Evolutionary conservation across 2,329 filamentous ascomycete species (phyloP).

Genomic region (Mariannaea sp.): DNA sequence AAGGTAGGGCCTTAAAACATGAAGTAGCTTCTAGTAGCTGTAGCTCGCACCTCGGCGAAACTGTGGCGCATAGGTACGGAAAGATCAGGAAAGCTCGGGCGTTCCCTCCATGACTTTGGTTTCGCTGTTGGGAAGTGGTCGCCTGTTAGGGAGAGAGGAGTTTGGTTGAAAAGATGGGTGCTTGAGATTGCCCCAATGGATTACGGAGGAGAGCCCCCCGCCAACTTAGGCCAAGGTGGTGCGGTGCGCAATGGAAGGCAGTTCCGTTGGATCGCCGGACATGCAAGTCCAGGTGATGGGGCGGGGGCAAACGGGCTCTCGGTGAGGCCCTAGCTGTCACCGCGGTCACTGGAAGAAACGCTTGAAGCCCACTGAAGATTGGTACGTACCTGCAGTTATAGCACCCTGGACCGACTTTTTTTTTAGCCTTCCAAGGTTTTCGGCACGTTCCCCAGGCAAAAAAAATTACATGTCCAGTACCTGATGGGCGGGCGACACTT

Average conservation of each 20-base stretch:
- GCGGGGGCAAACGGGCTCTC: neutral
- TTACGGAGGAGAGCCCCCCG: conserved; percentile 14
- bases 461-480: conserved; percentile 28
- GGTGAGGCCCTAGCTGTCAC: neutral
- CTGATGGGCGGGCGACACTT: conserved; percentile 32
- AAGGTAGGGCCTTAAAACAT: too few relatives aligned
- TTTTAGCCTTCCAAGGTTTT: conserved; percentile 8
- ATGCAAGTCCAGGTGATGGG: conserved; percentile 31
- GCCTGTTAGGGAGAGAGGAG: conserved; percentile 7
- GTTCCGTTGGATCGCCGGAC: conserved; percentile 27
- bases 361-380: conserved; percentile 2
- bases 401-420: conserved; percentile 4
- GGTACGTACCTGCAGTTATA: conserved; percentile 5
- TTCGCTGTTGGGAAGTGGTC: conserved; percentile 17
- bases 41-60: neutral
- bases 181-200: conserved; percentile 23
- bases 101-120: neutral
- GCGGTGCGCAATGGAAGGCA: conserved; percentile 5
- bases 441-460: conserved; percentile 13
- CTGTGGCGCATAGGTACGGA: neutral
- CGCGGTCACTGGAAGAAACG: neutral
- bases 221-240: conserved; percentile 17
- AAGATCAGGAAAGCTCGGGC: neutral
- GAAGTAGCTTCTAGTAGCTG: too few relatives aligned
- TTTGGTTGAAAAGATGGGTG: conserved; percentile 32